Evolutionary conservation across 2,329 filamentous ascomycete genomes (phyloP), one percentile per base, ranked within the genome.

Genomic region (Penicillium sclerotigenum): DNA sequence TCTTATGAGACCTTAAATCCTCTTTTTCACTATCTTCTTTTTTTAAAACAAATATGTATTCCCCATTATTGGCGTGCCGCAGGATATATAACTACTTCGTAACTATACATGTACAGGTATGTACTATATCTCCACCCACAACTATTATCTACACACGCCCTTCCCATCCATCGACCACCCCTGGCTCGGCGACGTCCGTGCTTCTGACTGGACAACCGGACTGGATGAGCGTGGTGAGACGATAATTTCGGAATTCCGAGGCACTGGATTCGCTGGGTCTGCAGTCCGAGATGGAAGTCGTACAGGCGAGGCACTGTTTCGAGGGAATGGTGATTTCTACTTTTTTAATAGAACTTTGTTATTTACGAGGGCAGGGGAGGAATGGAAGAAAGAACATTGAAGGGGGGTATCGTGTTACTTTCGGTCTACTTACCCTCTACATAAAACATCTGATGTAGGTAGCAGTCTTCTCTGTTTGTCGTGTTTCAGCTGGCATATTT

Each of bases 201-300:
- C 36, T 53, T 31, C 47, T 33, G 24, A 41, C 47, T 43, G 54
- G 49, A 22, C 9, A 36, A 53, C 24, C 9, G 49, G 49, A 53
- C 45, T 54, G 54, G 43, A 54, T 42, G 29, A 18, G 55, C 45
- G 37, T 49, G 49, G 51, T 54, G 51, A 54, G 55, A 57, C 51
- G 55, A 37, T 43, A 45, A 54, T 45, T 54, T 57, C 51, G 51
- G 55, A 57, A 57, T 57, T 57, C 55, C 55, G 55, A 57, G 45
- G 45, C 45, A 49, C 55, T 54, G 51, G 55, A 57, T 57, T 57
- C 55, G 55, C 20, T 54, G 55, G 43, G 9, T 52, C 47, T 52
- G 41, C 47, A 55, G 53, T 55, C 53, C 34, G 53, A 46, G 26
- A 8, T 40, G 18, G 45, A 48, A 29, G 55, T 57, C 34, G 55